Evolutionary conservation across 2,329 filamentous ascomycete genomes (phyloP).

Genomic region (Fusarium devonianum): DNA sequence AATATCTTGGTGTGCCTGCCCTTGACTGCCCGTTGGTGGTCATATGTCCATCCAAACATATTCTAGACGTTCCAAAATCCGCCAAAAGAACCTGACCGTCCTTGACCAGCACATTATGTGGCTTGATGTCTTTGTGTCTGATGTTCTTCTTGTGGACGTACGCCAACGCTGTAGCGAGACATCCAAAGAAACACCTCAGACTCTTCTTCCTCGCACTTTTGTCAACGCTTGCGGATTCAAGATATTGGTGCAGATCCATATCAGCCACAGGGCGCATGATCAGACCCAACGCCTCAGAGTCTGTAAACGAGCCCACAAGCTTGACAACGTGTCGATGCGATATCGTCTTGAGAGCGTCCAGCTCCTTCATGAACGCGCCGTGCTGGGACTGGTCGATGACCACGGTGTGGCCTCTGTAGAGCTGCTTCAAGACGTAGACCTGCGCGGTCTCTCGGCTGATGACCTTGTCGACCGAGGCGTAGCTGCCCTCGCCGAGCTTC

Average conservation of each 20-base stretch:
- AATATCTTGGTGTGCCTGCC: not conserved
- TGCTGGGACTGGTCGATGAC: not conserved
- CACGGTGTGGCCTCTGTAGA: not conserved
- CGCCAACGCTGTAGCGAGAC: not conserved
- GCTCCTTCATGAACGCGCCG: not conserved
- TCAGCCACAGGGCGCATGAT: not conserved
- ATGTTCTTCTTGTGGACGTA: slow-evolving; percentile 1
- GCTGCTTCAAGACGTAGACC: not conserved
- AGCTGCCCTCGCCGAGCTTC: not conserved
- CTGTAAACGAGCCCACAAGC: not conserved
- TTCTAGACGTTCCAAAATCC: not conserved
- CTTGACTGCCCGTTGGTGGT: not conserved
- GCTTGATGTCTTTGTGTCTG: slow-evolving; percentile 4
- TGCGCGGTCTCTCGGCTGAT: not conserved
- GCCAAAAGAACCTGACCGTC: not conserved
- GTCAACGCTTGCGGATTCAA: not conserved
- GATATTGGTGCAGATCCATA: not conserved
- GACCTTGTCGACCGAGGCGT: not conserved
- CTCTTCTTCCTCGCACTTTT: not conserved
- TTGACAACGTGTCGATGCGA: slow-evolving; percentile 1
- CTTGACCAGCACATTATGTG: not conserved
- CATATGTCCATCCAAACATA: not conserved
- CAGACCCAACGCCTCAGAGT: not conserved
- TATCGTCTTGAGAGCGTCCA: not conserved
- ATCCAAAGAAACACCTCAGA: not conserved